A percentile compares a stretch with the other conserved stretches of the same genome.
Conservation (phyloP, 2,329 filamentous ascomycete species). For the Diaporthe nobilis region DNA sequence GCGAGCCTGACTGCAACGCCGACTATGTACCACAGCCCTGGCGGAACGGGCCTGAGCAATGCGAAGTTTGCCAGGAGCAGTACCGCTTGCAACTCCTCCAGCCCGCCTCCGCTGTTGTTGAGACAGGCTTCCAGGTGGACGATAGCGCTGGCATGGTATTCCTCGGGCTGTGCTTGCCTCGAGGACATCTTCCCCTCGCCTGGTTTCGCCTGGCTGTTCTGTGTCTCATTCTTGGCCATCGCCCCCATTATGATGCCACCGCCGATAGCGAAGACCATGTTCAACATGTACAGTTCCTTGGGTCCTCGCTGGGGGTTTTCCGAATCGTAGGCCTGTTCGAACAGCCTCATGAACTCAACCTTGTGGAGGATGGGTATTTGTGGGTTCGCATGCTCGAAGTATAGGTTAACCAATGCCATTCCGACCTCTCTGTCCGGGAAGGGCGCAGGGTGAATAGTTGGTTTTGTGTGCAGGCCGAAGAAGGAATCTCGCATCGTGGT, state of each 20-base stretch:
- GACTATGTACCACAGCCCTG: conserved; percentile 97
- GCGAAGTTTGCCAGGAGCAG: conserved; percentile 92
- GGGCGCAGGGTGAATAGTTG: conserved; percentile 85
- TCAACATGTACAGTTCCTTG: conserved; percentile 91
- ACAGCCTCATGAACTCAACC: conserved; percentile 89
- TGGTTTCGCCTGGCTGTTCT: conserved; percentile 40
- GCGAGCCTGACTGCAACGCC: conserved; percentile 92
- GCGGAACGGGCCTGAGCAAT: conserved; percentile 89
- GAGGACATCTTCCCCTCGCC: conserved; percentile 49
- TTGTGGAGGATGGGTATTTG: conserved; percentile 95
- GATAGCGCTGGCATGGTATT: conserved; percentile 96
- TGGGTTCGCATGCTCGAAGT: conserved; percentile 96
- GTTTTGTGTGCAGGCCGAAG: conserved; percentile 94
- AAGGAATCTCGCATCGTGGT: conserved; percentile 96
- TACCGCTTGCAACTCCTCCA: conserved; percentile 96
- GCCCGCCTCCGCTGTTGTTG: conserved; percentile 85
- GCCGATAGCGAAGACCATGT: conserved; percentile 97
- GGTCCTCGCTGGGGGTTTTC: conserved; percentile 78
- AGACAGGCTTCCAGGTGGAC: conserved; percentile 91
- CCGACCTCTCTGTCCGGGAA: conserved; percentile 87
- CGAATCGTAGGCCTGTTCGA: conserved; percentile 83
- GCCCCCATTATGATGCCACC: conserved; percentile 88
- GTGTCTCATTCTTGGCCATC: conserved; percentile 41
- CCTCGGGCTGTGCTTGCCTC: conserved; percentile 83
- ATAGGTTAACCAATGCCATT: conserved; percentile 80